Conservation (phyloP, 305 asterid species). For the Fraxinus dipetala region DNA sequence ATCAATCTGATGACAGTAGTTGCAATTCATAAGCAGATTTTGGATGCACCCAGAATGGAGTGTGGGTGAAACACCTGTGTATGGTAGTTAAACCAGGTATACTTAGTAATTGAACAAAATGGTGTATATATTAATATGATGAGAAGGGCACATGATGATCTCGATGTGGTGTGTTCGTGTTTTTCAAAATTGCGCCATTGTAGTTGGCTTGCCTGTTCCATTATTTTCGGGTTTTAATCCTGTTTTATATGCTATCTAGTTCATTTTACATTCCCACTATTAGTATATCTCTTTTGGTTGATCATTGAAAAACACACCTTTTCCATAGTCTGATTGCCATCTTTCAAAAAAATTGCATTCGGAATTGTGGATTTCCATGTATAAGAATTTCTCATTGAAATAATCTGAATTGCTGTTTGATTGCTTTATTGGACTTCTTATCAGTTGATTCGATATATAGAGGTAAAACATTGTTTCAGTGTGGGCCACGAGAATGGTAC, state of each 20-base stretch:
- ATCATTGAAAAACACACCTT: neutral
- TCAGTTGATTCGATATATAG: neutral
- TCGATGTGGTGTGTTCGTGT: neutral
- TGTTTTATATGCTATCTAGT: neutral
- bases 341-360: neutral
- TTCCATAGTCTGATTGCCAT: neutral
- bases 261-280: neutral
- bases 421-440: constrained; percentile 73
- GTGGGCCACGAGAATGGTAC: neutral
- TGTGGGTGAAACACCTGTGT: neutral
- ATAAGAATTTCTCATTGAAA: neutral
- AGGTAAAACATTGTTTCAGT: neutral
- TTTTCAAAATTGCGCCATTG: neutral
- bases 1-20: neutral
- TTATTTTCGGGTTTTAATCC: neutral
- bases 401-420: constrained; percentile 19
- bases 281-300: neutral
- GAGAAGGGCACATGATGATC: neutral
- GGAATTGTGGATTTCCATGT: neutral
- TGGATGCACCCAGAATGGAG: neutral
- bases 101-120: neutral
- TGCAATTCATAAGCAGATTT: neutral
- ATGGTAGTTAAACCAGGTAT: neutral
- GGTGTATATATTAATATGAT: neutral
- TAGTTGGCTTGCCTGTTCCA: neutral